Percentiles rank a stretch among this genome's conserved stretches.
Evolutionary conservation across 495 filamentous ascomycete genomes (phyloP).

Genomic region (Trichoderma erinaceum): DNA sequence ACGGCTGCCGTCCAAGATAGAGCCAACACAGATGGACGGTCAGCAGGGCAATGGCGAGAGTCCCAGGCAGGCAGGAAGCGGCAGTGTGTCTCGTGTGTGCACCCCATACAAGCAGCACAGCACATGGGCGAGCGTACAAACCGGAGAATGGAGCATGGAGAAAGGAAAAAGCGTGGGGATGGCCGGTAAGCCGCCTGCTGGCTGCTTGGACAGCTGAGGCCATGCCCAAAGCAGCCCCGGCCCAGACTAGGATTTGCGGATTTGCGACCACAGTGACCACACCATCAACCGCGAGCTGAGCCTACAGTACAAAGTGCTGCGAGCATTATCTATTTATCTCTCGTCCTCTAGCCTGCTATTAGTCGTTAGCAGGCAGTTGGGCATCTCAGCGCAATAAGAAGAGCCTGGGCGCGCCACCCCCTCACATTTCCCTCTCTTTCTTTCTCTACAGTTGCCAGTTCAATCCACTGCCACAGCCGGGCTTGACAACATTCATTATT

Average conservation of each 20-base stretch:
- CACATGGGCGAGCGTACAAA: not conserved
- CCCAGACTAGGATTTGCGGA: conserved; percentile 1
- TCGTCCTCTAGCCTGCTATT: conserved; percentile 7
- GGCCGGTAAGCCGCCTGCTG: not conserved
- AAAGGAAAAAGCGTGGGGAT: conserved; percentile 5
- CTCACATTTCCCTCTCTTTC: not conserved
- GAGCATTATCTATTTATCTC: conserved; percentile 8
- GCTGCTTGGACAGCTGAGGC: not conserved
- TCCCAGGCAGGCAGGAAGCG: too few relatives aligned
- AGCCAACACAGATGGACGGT: too few relatives aligned
- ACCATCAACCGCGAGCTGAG: conserved; percentile 10
- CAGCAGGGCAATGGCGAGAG: too few relatives aligned
- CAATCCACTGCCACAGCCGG: not conserved
- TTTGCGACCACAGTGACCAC: conserved; percentile 4
- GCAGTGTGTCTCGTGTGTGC: too few relatives aligned
- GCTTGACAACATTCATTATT: not conserved
- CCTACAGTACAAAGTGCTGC: not conserved
- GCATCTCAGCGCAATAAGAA: conserved; percentile 6
- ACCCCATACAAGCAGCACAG: not conserved
- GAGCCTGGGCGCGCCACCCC: conserved; percentile 11
- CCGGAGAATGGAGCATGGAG: not conserved
- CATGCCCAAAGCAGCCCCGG: conserved; percentile 4
- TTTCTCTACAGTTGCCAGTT: not conserved
- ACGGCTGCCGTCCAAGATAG: too few relatives aligned
- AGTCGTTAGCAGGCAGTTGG: conserved; percentile 3